Evolutionary conservation across 805 yeast genomes (phyloP), one percentile per base, ranked within the genome.

Genomic region (Ogataea pini): DNA sequence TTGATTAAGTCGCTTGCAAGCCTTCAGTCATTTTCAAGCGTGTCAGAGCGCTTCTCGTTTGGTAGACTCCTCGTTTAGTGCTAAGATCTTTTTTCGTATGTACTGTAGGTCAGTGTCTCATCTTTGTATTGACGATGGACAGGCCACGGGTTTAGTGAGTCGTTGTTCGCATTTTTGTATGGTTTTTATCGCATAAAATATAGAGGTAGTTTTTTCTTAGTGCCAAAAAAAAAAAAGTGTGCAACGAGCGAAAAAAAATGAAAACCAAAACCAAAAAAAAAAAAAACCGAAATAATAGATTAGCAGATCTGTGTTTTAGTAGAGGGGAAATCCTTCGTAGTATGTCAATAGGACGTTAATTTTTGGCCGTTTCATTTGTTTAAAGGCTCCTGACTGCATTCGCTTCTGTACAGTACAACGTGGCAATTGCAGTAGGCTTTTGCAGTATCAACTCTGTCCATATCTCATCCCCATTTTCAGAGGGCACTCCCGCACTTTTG

Each of bases 101-200:
- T n/a, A n/a, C n/a, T n/a, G 27, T 9, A 7, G 27, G 27, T 24
- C 27, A 24, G 33, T n/a, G 13, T 29, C 7, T 9, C n/a, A n/a
- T n/a, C n/a, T n/a, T 22, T 8, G 8, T 6, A 22, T 22, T 5
- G 25, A 22, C 25, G 25, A 8, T 22, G 7, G 5, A 22, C 25
- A 6, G 25, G 5, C 25, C 5, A 22, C 25, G 25, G 8, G 25
- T 8, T 6, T 22, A 6, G 25, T 22, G n/a, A n/a, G n/a, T 22
- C 25, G 25, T 22, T 22, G 25, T 22, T 6, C 7, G 25, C 8
- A 22, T 36, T 36, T 36, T 36, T 36, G 40, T 36, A 36, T 36
- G 40, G 29, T 36, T 36, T 36, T 36, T 36, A 36, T 36, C 40
- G 40, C 40, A 36, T 36, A 36, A 5, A 17, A 36, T n/a, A 18